Base-by-base conservation (phyloP, 164 flowering plant species). In the Nelumbo lutea region DNA sequence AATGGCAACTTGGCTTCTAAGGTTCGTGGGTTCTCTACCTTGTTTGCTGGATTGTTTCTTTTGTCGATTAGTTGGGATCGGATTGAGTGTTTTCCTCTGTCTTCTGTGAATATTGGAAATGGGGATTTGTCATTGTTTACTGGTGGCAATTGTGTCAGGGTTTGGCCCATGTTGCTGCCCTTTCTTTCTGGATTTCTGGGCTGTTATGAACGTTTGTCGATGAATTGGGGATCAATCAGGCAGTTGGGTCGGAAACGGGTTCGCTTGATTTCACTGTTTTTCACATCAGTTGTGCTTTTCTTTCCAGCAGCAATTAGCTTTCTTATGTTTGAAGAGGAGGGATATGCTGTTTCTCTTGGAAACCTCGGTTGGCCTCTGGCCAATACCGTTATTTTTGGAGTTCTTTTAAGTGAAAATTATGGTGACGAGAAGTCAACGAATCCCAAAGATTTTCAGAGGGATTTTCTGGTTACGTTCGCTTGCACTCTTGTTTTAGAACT, bases 381-480 rank as follows among this genome's bases (percentile, higher is more conserved):
- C 4, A 89, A 90, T 68, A 90, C 93, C 57, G 97, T 92, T n/a
- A 79, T 95, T 55, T 95, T 95, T 67, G 97, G 97, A 1, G 97
- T 95, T 70, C 83, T 95, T 47, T 71, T 92, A 84, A 89, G 82
- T 75, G 97, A 92, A 67, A 88, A 80, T 73, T 86, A 44, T 56
- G 76, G 85, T 72, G 92, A 89, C 62, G 93, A 91, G 68, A 88
- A 82, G 78, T 42, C 73, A 7, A 74, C 58, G 44, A 76, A 69
- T 68, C 78, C 87, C 0, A 83, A 80, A 48, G 90, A 88, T 78
- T 83, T 78, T 45, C 81, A 74, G 71, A 88, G 78, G 68, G 96
- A 92, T 58, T 92, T 86, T 74, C 53, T 83, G 27, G 82, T 89
- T 42, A 90, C 97, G 0, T 92, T 86, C 72, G 69, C 78, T 3